These are phyloP conservation scores for Lachancea quebecensis DNA, from an alignment of 805 yeast species.

Conservation along the genomic window DNA sequence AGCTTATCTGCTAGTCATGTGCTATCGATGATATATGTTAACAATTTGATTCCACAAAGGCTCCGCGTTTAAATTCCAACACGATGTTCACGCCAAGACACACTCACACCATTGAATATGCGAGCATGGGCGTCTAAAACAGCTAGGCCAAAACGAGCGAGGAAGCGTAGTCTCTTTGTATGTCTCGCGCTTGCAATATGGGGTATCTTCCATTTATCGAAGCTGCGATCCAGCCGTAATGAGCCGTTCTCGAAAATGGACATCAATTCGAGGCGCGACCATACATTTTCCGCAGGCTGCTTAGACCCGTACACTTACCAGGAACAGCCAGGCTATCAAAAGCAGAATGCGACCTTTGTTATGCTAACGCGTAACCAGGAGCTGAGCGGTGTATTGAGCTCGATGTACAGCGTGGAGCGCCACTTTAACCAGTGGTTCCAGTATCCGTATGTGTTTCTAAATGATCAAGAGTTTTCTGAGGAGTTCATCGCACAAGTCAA, in stretches of 20 bases:
- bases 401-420: slow-evolving; percentile 70
- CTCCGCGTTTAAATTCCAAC: neutral
- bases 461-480: slow-evolving; percentile 66
- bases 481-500: slow-evolving; percentile 52
- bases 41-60: neutral
- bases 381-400: slow-evolving; percentile 62
- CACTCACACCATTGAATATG: too few species aligned
- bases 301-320: slow-evolving; percentile 38
- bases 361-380: slow-evolving; percentile 80
- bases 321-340: slow-evolving; percentile 22
- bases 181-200: neutral
- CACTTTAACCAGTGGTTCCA: slow-evolving; percentile 92
- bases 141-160: neutral
- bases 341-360: slow-evolving; percentile 80
- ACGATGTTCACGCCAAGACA: too few species aligned
- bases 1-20: too few species aligned
- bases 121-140: neutral
- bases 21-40: too few species aligned
- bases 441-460: slow-evolving; percentile 88
- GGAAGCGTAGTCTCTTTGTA: neutral
- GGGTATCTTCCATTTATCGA: neutral
- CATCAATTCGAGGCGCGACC: slow-evolving; percentile 28
- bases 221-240: neutral
- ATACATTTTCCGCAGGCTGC: slow-evolving; percentile 53
- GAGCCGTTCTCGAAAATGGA: slow-evolving; percentile 11